A percentile compares a stretch with the other conserved stretches of the same genome.
Conservation (phyloP, 768 basidiomycete genomes). For the Pleurotus eryngii region DNA sequence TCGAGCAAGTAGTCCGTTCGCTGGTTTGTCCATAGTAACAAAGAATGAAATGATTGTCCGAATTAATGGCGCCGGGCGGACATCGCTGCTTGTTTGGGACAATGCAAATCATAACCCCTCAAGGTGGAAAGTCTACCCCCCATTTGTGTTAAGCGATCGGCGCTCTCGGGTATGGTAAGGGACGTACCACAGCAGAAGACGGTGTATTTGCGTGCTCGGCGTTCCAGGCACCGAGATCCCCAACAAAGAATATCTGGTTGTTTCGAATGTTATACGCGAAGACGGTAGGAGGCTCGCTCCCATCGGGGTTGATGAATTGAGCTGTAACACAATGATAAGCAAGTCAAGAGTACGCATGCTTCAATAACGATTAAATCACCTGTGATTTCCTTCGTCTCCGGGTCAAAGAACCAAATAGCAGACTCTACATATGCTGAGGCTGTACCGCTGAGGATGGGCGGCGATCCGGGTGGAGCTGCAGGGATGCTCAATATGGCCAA, state of each 20-base stretch:
- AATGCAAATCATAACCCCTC: neutral
- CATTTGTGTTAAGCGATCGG: neutral
- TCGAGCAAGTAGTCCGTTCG: neutral
- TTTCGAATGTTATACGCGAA: slow-evolving; percentile 38
- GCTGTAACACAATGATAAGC: slow-evolving; percentile 24
- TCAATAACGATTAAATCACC: slow-evolving; percentile 22
- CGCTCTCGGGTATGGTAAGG: neutral
- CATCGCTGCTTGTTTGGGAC: neutral
- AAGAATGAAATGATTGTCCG: too few species aligned
- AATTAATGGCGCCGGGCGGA: neutral
- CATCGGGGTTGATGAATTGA: slow-evolving; percentile 45
- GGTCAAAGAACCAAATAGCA: slow-evolving; percentile 44
- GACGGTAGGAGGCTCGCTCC: slow-evolving; percentile 32
- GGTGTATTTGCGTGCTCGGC: slow-evolving; percentile 15
- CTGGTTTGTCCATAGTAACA: neutral
- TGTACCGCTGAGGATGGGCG: slow-evolving; percentile 1
- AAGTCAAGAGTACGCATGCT: neutral
- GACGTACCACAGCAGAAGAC: slow-evolving; percentile 2
- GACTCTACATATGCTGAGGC: slow-evolving; percentile 28
- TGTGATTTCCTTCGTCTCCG: slow-evolving; percentile 32
- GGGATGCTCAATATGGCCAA: too few species aligned
- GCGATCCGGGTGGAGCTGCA: slow-evolving; percentile 30
- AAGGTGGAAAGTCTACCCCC: neutral
- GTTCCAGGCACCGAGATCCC: slow-evolving; percentile 40
- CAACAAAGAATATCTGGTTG: slow-evolving; percentile 41